These are phyloP conservation scores for Gloeopeniophorella convolvens DNA, from an alignment of 768 basidiomycete genomes.

Conservation along the genomic window DNA sequence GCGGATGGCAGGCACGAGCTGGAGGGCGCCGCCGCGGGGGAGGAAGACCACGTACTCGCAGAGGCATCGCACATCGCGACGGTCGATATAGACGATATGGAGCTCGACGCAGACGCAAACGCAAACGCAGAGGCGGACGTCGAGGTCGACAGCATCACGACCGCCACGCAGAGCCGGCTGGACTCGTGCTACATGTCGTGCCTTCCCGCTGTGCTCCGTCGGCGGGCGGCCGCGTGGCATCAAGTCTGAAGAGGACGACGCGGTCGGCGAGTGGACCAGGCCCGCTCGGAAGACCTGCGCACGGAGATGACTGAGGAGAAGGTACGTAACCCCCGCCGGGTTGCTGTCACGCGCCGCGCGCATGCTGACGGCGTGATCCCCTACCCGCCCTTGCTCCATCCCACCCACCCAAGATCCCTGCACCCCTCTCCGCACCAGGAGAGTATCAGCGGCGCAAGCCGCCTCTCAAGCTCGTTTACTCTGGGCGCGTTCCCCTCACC, in stretches of 20 bases:
- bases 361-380: constrained; percentile 3
- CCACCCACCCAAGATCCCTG: constrained; percentile 5
- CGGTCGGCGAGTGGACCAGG: constrained; percentile 76
- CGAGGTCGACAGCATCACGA: constrained; percentile 38
- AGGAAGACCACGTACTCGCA: too few relatives aligned
- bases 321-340: constrained; percentile 36
- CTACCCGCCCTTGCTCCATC: constrained; percentile 1
- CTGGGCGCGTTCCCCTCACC: constrained; percentile 26
- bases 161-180: constrained; percentile 42
- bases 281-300: constrained; percentile 67
- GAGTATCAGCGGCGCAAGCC: too few relatives aligned
- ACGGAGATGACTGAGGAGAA: constrained; percentile 61
- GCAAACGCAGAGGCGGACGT: too few relatives aligned
- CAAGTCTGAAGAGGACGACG: constrained; percentile 30
- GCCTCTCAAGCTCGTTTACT: constrained; percentile 32
- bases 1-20: too few relatives aligned
- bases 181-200: constrained; percentile 68
- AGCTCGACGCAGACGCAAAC: too few relatives aligned
- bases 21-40: constrained; percentile 10
- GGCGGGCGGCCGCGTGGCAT: constrained; percentile 26
- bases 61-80: constrained; percentile 15
- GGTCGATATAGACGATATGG: constrained; percentile 18
- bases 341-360: constrained; percentile 13
- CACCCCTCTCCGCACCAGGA: constrained; percentile 28
- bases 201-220: constrained; percentile 53